phyloP scores from a whole-genome alignment of 352 stramenopile genomes.

The Phytopythium oedochilum region DNA sequence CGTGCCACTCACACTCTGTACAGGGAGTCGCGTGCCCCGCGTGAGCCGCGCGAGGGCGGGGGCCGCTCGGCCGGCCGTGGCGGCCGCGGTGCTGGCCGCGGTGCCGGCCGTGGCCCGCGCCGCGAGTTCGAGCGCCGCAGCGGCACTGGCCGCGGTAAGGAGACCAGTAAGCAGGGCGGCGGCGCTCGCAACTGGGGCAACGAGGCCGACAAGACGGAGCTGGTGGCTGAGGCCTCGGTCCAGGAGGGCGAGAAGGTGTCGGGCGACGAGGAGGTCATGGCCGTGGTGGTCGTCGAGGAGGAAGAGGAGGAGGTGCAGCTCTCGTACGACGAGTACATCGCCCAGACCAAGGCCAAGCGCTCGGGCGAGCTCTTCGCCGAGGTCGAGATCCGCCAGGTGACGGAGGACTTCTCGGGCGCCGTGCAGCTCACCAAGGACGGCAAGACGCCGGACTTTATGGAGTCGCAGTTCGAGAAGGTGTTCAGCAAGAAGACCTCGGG shows the following conservation, averaged over 20 bases:
- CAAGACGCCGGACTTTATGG: conserved; percentile 87
- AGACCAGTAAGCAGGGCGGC: conserved; percentile 93
- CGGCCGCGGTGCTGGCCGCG: conserved; percentile 17
- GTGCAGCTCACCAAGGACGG: conserved; percentile 80
- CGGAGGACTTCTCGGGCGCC: conserved; percentile 85
- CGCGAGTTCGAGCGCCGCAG: conserved; percentile 93
- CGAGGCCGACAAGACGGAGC: conserved; percentile 89
- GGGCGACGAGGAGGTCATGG: conserved; percentile 54
- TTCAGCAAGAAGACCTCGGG: conserved; percentile 95
- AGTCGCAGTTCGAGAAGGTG: conserved; percentile 89
- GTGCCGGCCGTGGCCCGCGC: conserved; percentile 45
- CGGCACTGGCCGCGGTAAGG: conserved; percentile 94
- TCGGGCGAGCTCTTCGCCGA: conserved; percentile 78
- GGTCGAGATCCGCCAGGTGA: conserved; percentile 80
- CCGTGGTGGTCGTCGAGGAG: conserved; percentile 46
- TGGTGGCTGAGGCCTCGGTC: conserved; percentile 50
- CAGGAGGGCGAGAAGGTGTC: conserved; percentile 51
- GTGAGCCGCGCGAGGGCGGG: conserved; percentile 42
- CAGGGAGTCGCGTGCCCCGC: conserved; percentile 27
- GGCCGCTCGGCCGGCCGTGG: conserved; percentile 37
- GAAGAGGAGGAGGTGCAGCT: conserved; percentile 84
- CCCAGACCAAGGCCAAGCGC: conserved; percentile 75
- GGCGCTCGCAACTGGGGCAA: conserved; percentile 97
- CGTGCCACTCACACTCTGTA: neutral
- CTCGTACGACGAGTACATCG: conserved; percentile 77